Base-by-base conservation (phyloP, 2,329 filamentous ascomycete species). In the Arthrinium puccinioides region DNA sequence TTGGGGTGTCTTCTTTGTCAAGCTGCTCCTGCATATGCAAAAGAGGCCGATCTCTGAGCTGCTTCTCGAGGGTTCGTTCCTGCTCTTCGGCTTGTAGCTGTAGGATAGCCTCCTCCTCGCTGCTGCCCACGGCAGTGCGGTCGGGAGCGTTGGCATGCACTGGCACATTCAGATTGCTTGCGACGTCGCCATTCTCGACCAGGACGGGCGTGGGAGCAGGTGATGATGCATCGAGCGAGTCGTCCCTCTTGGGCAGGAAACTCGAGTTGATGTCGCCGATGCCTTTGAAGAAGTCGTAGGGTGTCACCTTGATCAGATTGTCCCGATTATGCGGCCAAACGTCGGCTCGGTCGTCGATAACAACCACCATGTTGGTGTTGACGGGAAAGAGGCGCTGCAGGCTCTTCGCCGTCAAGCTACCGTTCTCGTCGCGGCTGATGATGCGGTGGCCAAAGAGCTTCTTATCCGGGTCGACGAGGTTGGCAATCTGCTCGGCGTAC, bases 251-350 rank as follows among this genome's bases (percentile, higher is more conserved):
- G 0, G 92, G 92, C 36, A 98, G 62, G 56, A 97, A 98, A 56
- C 87, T 95, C 10, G 90, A 94, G 66, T 98, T 98, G 69, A 98
- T 98, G 60, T 98, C 92, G 44, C 92, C 92, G 45, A 96, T 95
- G 13, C 92, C 92, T 40, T 94, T 87, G 65, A 97, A 98, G 63
- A 98, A 98, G 59, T 97, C 90, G 59, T 95, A 98, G 0, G 90
- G 87, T 2, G 82, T 81, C 23, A 98, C 92, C 57, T 94, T 95
- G 64, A 98, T 87, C 24, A 98, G 74, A 53, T 98, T 96, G 5
- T 84, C 77, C 49, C 84, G 83, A 72, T 95, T 97, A 48, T 82
- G 79, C 2, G 79, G 79, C 92, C 92, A 98, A 7, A 98, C 90
- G 57, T 98, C 92, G 37, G 87, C 87, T 48, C 92, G 79, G 61